Evolutionary conservation across 2,329 filamentous ascomycete species (phyloP).

Genomic region (Xylaria hypoxylon): DNA sequence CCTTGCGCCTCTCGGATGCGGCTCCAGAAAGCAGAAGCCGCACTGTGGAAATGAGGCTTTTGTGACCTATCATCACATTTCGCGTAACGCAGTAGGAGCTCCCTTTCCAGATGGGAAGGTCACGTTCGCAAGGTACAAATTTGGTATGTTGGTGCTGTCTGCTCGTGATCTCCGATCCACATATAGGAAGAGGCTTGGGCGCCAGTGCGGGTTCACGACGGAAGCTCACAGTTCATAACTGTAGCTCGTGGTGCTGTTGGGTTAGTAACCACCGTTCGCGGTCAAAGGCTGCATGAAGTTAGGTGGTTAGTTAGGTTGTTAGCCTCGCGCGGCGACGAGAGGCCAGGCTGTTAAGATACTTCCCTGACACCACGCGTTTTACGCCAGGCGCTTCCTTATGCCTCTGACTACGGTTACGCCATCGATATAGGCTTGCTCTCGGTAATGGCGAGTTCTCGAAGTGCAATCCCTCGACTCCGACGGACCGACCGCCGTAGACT

Average conservation of each 20-base stretch:
- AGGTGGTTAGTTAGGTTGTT: not conserved
- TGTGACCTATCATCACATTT: not conserved
- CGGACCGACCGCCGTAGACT: not conserved
- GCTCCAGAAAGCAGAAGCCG: not conserved
- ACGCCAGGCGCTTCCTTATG: not conserved
- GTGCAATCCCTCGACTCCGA: not conserved
- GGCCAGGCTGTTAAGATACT: slow-evolving; percentile 10
- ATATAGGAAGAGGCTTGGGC: not conserved
- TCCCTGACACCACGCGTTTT: slow-evolving; percentile 6
- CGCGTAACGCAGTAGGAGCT: not conserved
- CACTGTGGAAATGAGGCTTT: not conserved
- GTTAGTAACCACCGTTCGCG: too few relatives aligned
- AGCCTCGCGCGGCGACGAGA: not conserved
- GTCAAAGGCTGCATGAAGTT: not conserved
- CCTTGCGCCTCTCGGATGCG: not conserved
- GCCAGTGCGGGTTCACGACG: not conserved
- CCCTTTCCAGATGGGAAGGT: not conserved
- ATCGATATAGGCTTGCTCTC: not conserved
- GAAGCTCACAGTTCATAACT: not conserved
- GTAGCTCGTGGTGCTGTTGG: too few relatives aligned
- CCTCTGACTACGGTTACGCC: not conserved
- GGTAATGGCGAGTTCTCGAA: not conserved
- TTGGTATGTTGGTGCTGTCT: not conserved
- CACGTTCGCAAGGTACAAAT: not conserved
- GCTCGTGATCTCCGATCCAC: not conserved